These are phyloP conservation scores for Terana coerulea DNA, from an alignment of 768 basidiomycete genomes.

Conservation along the genomic window DNA sequence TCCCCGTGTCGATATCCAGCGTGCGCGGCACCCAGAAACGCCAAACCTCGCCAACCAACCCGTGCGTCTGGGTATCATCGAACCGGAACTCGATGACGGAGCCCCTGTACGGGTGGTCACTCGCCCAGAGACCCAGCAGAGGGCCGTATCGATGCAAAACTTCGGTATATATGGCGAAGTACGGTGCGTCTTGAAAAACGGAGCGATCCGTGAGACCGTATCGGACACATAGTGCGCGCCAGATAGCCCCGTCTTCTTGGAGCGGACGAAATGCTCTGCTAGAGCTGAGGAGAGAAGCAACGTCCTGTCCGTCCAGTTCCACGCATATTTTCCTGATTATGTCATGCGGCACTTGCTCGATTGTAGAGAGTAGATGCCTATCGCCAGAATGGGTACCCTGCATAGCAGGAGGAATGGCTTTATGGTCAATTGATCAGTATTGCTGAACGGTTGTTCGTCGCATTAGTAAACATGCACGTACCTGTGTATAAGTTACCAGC, in stretches of 20 bases:
- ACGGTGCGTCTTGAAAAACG: constrained; percentile 11
- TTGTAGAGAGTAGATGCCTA: too few species aligned
- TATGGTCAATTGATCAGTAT: too few species aligned
- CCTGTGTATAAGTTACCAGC: too few species aligned
- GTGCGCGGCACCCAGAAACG: background rate
- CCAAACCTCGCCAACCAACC: constrained; percentile 22
- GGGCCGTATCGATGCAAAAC: constrained; percentile 20
- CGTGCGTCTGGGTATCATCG: constrained; percentile 10
- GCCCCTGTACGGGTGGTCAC: constrained; percentile 20
- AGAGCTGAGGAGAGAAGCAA: too few species aligned
- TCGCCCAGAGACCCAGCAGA: constrained; percentile 23
- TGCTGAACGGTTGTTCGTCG: too few species aligned
- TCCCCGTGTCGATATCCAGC: background rate
- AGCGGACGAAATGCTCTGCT: too few species aligned
- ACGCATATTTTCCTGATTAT: too few species aligned
- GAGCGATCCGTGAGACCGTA: constrained; percentile 15
- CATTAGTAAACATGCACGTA: too few species aligned
- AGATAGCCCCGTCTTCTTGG: constrained; percentile 12
- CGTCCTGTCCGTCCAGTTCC: too few species aligned
- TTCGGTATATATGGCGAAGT: constrained; percentile 16
- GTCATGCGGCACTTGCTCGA: too few species aligned
- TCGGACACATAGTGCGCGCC: constrained; percentile 13
- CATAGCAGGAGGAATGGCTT: too few species aligned
- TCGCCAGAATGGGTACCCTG: too few species aligned
- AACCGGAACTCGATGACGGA: constrained; percentile 22